Base-by-base conservation (phyloP, 495 filamentous ascomycete genomes). In the Neurospora sp. region DNA sequence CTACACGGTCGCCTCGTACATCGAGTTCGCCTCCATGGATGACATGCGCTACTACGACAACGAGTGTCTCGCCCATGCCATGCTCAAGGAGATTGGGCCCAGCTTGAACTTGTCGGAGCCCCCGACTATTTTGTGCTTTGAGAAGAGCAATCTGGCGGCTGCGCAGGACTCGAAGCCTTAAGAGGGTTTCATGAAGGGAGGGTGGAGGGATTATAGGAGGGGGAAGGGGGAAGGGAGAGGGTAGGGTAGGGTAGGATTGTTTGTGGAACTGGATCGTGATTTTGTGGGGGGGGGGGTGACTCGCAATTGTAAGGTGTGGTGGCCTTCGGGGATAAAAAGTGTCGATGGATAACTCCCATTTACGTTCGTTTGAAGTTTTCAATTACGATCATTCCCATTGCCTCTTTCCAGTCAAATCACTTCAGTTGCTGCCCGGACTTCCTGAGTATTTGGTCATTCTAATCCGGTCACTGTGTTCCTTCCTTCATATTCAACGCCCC, bases 11-110 rank as follows among this genome's bases (percentile, higher is more conserved):
- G 83, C 86, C 9, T 85, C 87, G 14, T 85, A 87, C 76, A 86
- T 84, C 70, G 85, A 84, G 53, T 93, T 93, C 74, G 84, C 85
- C 7, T 88, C 77, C 45, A 68, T 89, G 70, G 90, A 89, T 10
- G 91, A 93, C 79, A 89, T 93, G 88, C 80, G 88, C 75, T 93
- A 88, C 78, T 93, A 92, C 75, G 91, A 93, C 80, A 77, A 72
- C 6, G 84, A 88, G 72, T 91, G 90, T 77, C 82, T 84, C 72
- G 90, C 90, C 18, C 91, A 93, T 73, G 81, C 81, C 71, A 82
- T 78, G 65, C 80, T 92, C 45, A 92, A 91, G 85, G 84, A 83
- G 71, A 59, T 70, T 10, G 80, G 83, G 14, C 75, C 69, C 3
- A 74, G 42, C 2, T 74, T 85, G 8, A 79, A 81, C 0, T 78